These are phyloP conservation scores for Lentinus brumalis DNA, from an alignment of 768 basidiomycete species.

Conservation along the genomic window DNA sequence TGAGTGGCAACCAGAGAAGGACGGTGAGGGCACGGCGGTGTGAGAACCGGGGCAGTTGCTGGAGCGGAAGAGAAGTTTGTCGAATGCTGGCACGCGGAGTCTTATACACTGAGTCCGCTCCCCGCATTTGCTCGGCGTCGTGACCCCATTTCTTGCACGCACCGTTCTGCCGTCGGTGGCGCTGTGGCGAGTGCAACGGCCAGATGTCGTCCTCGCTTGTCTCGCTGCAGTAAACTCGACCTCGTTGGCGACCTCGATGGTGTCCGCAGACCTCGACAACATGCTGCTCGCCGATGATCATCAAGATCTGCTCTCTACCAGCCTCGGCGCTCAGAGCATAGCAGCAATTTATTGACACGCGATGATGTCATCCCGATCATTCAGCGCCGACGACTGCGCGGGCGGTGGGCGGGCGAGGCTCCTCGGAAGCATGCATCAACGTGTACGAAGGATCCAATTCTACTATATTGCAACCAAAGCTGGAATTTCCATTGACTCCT, in stretches of 20 bases:
- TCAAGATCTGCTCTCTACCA: too few species aligned
- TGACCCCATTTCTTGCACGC: not conserved
- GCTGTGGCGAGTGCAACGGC: not conserved
- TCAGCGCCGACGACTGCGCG: too few species aligned
- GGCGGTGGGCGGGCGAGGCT: too few species aligned
- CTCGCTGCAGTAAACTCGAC: not conserved
- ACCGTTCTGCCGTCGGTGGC: not conserved
- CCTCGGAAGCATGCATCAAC: too few species aligned
- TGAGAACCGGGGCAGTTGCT: constrained; percentile 3
- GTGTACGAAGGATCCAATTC: too few species aligned
- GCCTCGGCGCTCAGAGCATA: too few species aligned
- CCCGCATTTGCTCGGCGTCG: not conserved
- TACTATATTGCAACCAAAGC: too few species aligned
- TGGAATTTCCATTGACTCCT: too few species aligned
- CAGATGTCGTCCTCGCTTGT: not conserved
- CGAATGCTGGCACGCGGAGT: not conserved
- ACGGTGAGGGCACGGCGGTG: not conserved
- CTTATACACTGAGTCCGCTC: not conserved
- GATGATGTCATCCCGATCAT: too few species aligned
- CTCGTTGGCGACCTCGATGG: not conserved
- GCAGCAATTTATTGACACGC: too few species aligned
- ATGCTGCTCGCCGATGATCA: not conserved
- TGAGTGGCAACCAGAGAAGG: not conserved
- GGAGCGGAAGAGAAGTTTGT: constrained; percentile 12
- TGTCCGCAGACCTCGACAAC: not conserved